Base-by-base conservation (phyloP, 1,284 basidiomycete genomes). In the Cutaneotrichosporon curvatum region DNA sequence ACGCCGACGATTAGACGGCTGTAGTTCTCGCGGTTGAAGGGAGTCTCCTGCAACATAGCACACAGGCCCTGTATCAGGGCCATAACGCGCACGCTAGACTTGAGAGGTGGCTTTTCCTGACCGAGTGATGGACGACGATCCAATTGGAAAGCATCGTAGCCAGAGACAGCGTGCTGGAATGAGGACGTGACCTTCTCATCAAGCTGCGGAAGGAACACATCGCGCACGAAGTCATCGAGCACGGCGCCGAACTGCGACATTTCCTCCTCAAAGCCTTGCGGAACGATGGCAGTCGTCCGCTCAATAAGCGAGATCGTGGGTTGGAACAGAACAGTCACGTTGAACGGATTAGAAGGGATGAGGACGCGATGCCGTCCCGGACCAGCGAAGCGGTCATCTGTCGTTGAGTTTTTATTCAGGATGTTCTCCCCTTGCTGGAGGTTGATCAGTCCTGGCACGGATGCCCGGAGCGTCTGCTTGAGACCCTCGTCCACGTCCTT, bases 21-120 rank as follows among this genome's bases (percentile, higher is more conserved):
- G 68, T 96, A 92, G 65, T 83, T 90, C 66, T 97, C 94, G 49
- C 84, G 80, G 61, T 97, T 92, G 74, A 98, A 97, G 0, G 94
- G 91, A n/a, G 89, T 91, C 14, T 83, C 84, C 46, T 83, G 79
- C 9, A 97, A 79, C 90, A 97, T 96, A 8, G 81, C 78, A 61
- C 91, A 96, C 2, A 98, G 75, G 2, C 87, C 91, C 64, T 95
- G 92, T 61, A 95, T 85, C 36, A 98, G 74, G 0, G 87, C 84
- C 75, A 95, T 85, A 18, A 96, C 74, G 56, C 91, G 83, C 3
- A 83, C 87, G 57, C 81, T 83, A 22, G 85, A 84, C 84, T 90
- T 94, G 44, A 88, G 47, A 0, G 67, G 67, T 12, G 65, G 65
- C 39, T 61, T 59, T 19, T 56, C 59, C 14, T 58, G 39, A 31